Conservation (phyloP, 306 rosid species). For the Leucaena leucocephala region DNA sequence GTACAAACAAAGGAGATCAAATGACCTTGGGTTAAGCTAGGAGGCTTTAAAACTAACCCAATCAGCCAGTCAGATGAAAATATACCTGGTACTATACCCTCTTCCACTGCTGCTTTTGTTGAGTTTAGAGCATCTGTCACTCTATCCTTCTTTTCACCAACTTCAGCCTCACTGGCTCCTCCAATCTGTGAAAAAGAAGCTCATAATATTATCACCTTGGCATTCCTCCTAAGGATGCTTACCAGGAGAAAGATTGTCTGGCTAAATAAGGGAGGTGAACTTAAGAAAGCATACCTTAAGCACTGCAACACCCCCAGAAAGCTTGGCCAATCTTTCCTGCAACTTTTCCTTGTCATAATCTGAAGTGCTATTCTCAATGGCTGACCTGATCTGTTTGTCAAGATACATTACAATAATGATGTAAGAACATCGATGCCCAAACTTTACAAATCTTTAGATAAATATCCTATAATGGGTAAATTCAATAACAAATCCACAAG, state of each 20-base stretch:
- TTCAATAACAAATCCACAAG: constrained; percentile 8
- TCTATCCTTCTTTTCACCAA: constrained; percentile 93
- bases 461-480: constrained; percentile 19
- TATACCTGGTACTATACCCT: constrained; percentile 86
- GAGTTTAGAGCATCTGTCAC: constrained; percentile 96
- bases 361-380: constrained; percentile 77
- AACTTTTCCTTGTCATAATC: constrained; percentile 96
- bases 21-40: constrained; percentile 1
- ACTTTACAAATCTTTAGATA: not conserved
- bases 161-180: constrained; percentile 98
- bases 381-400: constrained; percentile 70
- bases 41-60: not conserved
- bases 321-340: constrained; percentile 92
- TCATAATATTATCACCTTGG: constrained; percentile 5
- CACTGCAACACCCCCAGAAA: constrained; percentile 98
- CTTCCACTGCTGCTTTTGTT: constrained; percentile 97
- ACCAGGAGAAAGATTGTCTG: not conserved
- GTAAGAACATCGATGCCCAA: constrained; percentile 1
- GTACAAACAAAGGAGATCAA: not conserved
- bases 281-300: constrained; percentile 57
- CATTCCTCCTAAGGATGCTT: not conserved
- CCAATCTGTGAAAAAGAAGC: constrained; percentile 66
- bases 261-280: not conserved
- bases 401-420: constrained; percentile 13
- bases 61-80: not conserved